Evolutionary conservation across 768 basidiomycete species (phyloP).

Genomic region (Suillus subluteus): DNA sequence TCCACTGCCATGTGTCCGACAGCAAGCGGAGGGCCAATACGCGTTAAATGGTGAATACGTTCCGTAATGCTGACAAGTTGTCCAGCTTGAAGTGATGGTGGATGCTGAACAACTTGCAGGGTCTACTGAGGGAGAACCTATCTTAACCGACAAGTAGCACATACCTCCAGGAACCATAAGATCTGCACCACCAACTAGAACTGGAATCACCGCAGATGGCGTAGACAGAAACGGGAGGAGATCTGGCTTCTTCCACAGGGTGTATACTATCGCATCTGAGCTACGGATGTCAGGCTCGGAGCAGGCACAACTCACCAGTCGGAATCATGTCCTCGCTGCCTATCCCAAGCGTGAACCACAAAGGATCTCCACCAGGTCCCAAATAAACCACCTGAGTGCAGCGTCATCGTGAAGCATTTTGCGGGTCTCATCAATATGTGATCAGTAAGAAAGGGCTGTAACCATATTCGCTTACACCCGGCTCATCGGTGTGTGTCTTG

Average conservation of each 20-base stretch:
- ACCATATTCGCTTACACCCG: constrained; percentile 55
- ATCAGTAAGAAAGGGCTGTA: constrained; percentile 2
- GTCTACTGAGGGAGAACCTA: not conserved
- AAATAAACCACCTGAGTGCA: constrained; percentile 61
- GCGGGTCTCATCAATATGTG: constrained; percentile 12
- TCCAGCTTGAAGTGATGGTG: not conserved
- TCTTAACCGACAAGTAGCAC: not conserved
- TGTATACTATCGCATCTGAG: constrained; percentile 55
- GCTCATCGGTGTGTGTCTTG: constrained; percentile 62
- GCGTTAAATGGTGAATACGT: constrained; percentile 40
- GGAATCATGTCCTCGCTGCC: constrained; percentile 70
- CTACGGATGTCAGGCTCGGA: not conserved
- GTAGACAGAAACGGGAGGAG: constrained; percentile 76
- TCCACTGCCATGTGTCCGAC: constrained; percentile 73
- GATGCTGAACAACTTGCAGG: not conserved
- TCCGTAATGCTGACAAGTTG: constrained; percentile 64
- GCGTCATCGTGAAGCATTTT: not conserved
- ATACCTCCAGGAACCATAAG: constrained; percentile 48
- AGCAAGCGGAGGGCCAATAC: constrained; percentile 58
- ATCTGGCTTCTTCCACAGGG: constrained; percentile 73
- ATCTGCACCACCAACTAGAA: constrained; percentile 80
- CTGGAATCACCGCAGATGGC: constrained; percentile 68
- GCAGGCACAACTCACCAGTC: constrained; percentile 46
- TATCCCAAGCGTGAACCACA: constrained; percentile 81
- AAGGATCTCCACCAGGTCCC: constrained; percentile 65